Conservation (phyloP, 805 yeast species). For the Cyberlindnera nakhonratchasimensis region DNA sequence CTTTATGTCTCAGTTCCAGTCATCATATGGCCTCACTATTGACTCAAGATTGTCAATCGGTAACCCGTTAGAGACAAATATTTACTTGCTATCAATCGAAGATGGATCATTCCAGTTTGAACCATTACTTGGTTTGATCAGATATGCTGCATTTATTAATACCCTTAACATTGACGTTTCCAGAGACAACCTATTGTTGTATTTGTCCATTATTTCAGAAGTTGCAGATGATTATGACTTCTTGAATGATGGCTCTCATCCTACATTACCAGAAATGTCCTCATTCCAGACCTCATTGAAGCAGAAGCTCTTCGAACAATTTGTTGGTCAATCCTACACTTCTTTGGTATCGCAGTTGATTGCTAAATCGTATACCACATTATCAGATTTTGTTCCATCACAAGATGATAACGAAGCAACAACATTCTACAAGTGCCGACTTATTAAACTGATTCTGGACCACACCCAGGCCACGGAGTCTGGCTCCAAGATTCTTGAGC, state of each 20-base stretch:
- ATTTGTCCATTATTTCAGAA: conserved; percentile 35
- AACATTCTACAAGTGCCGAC: conserved; percentile 34
- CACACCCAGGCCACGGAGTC: conserved; percentile 23
- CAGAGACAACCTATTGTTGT: conserved; percentile 16
- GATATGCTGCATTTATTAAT: conserved; percentile 28
- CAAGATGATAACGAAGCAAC: conserved; percentile 4
- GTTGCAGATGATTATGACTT: conserved; percentile 37
- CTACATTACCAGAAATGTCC: not conserved
- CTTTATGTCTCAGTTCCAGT: conserved; percentile 24
- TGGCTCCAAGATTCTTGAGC: conserved; percentile 24
- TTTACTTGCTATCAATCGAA: conserved; percentile 28
- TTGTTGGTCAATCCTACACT: conserved; percentile 23
- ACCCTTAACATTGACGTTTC: conserved; percentile 15
- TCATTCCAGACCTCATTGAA: not conserved
- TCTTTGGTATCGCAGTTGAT: conserved; percentile 18
- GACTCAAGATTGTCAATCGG: conserved; percentile 42
- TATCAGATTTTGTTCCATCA: not conserved
- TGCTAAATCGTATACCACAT: conserved; percentile 13
- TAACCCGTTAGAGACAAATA: conserved; percentile 43
- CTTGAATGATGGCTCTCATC: conserved; percentile 19
- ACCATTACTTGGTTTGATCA: conserved; percentile 20
- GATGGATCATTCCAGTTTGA: conserved; percentile 16
- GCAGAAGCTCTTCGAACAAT: conserved; percentile 1
- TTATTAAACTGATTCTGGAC: conserved; percentile 32
- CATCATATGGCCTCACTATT: conserved; percentile 29